These are phyloP conservation scores for Didymella pinodella DNA, from an alignment of 2,329 filamentous ascomycete species.

Conservation along the genomic window DNA sequence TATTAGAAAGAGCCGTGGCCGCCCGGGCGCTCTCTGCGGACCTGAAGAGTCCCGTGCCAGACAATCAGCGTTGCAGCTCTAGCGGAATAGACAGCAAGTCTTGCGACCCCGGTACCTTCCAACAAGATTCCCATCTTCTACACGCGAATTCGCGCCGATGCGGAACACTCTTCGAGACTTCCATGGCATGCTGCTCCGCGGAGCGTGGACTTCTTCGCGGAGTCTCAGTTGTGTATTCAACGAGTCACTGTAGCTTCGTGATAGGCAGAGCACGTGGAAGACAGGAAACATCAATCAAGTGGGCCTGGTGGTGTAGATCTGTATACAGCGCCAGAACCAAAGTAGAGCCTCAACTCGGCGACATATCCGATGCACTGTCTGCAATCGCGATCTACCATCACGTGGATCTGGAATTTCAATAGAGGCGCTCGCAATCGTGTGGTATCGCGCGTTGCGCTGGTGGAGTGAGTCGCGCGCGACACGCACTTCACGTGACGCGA, in stretches of 20 bases:
- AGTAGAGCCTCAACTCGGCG: conserved; percentile 18
- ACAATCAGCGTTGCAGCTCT: neutral
- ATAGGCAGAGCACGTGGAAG: conserved; percentile 13
- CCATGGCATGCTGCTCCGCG: neutral
- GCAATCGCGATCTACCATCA: conserved; percentile 2
- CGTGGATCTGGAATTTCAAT: neutral
- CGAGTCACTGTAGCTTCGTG: conserved; percentile 6
- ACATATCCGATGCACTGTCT: conserved; percentile 1
- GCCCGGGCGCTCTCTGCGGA: neutral
- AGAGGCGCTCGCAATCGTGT: neutral
- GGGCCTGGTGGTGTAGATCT: conserved; percentile 4
- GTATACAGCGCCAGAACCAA: conserved; percentile 7
- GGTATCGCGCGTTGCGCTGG: neutral
- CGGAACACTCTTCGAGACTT: neutral
- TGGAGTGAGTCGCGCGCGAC: neutral
- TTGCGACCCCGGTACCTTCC: neutral
- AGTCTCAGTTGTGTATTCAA: neutral
- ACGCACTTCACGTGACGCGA: neutral
- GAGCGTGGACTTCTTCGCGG: neutral
- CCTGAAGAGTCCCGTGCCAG: neutral
- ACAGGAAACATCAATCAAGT: neutral
- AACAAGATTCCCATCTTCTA: neutral
- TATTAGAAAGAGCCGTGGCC: neutral
- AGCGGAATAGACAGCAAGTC: neutral
- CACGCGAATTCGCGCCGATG: neutral